Evolutionary conservation across 1,284 basidiomycete species (phyloP), one percentile per base, ranked within the genome.

Genomic region (Sporisorium exsertum): DNA sequence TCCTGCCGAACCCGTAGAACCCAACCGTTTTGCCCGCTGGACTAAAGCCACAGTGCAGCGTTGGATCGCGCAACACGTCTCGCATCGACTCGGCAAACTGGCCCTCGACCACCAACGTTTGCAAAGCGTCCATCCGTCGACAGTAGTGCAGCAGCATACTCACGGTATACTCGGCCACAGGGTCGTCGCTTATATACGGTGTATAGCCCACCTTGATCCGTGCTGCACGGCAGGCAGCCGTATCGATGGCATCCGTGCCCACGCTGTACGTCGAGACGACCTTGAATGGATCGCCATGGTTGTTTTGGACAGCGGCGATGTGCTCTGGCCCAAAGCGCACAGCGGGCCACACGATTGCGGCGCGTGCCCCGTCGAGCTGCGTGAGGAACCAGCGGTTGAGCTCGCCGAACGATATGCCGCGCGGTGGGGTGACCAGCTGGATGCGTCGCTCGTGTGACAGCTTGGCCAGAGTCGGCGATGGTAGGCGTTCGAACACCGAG

Each of bases 1-100:
- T 71, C 18, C 68, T 43, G 1, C 68, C 68, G 40, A 71, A 71
- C 9, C 68, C 68, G 42, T 64, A 71, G 54, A 71, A 65, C 20
- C 68, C 54, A 1, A 71, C 26, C 27, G 62, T 57, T 18, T 71
- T 71, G 0, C 68, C 68, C 2, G 52, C 53, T 2, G 62, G 62
- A 50, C 61, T 64, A 33, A 64, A 60, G 0, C 67, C 67, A 33
- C 58, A 60, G 18, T 71, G 56, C n/a, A 65, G 13, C 16, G 68
- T 71, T 1, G 68, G 68, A 52, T 64, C 26, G 2, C 40, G 40
- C 1, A 71, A 12, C 1, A 61, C 58, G 18, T 64, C 62, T 6
- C 37, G 15, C 62, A 40, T 49, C n/a, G 58, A 53, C 5, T 57
- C 10, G 8, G 42, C 53, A n/a, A 64, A 71, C 2, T 27, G 27